phyloP scores from a whole-genome alignment of 2,329 filamentous ascomycete genomes.

The Thermomyces lanuginosus region DNA sequence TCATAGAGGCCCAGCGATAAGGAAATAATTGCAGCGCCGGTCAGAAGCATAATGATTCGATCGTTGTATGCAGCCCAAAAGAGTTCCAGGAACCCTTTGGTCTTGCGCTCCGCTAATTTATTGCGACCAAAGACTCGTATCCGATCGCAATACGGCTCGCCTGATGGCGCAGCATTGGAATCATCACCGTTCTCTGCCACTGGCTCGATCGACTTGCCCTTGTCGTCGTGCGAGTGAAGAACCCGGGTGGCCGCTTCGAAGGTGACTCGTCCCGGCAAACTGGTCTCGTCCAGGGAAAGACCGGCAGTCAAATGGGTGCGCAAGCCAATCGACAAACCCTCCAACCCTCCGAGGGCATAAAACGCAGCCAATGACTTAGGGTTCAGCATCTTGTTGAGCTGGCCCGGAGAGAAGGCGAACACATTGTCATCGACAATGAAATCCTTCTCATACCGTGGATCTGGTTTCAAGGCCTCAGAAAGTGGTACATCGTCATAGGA shows the following conservation, averaged over 20 bases:
- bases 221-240: background rate
- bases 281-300: conserved; percentile 58
- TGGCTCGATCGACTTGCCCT: conserved; percentile 5
- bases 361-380: conserved; percentile 76
- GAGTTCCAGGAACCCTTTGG: conserved; percentile 42
- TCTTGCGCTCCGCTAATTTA: conserved; percentile 45
- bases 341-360: conserved; percentile 60
- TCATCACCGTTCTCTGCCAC: conserved; percentile 8
- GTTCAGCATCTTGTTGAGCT: conserved; percentile 74
- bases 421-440: conserved; percentile 64
- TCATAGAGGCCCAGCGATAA: conserved; percentile 55
- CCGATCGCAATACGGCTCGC: conserved; percentile 37
- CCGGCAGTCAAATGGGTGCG: conserved; percentile 56
- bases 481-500: conserved; percentile 23
- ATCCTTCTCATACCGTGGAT: conserved; percentile 58
- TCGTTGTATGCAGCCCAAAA: conserved; percentile 59
- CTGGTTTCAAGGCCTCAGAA: conserved; percentile 52
- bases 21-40: conserved; percentile 51
- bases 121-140: conserved; percentile 46
- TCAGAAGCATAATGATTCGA: conserved; percentile 54
- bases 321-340: conserved; percentile 63
- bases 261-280: conserved; percentile 47
- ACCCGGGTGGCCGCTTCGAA: conserved; percentile 52
- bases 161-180: background rate
- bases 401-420: conserved; percentile 55